These are phyloP conservation scores for Thuidium tamariscinum DNA, from an alignment of 225 moss, liverwort and hornwort species.

Conservation along the genomic window DNA sequence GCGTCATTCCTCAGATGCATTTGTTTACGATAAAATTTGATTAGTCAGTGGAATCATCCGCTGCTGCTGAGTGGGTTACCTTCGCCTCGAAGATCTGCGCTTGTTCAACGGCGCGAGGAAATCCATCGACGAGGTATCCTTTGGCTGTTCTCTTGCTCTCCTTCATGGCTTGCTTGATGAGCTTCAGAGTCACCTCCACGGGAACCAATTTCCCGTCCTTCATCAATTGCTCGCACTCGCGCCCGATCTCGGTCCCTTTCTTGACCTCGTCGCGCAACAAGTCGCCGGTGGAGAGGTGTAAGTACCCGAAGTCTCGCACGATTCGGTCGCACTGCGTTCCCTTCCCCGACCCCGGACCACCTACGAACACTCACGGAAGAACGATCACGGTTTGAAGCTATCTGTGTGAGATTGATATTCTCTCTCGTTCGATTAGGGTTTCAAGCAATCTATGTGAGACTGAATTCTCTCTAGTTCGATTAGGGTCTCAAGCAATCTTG, in stretches of 20 bases:
- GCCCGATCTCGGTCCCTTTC: slow-evolving; percentile 41
- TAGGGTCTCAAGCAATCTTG: background rate
- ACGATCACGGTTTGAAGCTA: background rate
- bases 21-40: background rate
- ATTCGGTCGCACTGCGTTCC: slow-evolving; percentile 91
- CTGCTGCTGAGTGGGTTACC: slow-evolving; percentile 13
- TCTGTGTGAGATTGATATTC: background rate
- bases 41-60: background rate
- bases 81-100: slow-evolving; percentile 65
- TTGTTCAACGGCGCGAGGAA: slow-evolving; percentile 77
- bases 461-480: background rate
- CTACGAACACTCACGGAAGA: slow-evolving; percentile 8
- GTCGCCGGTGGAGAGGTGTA: slow-evolving; percentile 72
- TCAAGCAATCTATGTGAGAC: background rate
- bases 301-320: slow-evolving; percentile 66
- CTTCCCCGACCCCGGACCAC: slow-evolving; percentile 90
- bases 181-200: slow-evolving; percentile 44
- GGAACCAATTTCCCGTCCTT: slow-evolving; percentile 81
- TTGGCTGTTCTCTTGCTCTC: slow-evolving; percentile 20
- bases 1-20: background rate
- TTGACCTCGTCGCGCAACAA: slow-evolving; percentile 71
- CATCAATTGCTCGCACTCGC: slow-evolving; percentile 63
- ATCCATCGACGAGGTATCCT: slow-evolving; percentile 76
- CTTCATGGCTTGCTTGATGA: slow-evolving; percentile 62
- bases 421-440: background rate